Base-by-base conservation (phyloP, 352 stramenopile species). In the Phytophthora agathidicida region DNA sequence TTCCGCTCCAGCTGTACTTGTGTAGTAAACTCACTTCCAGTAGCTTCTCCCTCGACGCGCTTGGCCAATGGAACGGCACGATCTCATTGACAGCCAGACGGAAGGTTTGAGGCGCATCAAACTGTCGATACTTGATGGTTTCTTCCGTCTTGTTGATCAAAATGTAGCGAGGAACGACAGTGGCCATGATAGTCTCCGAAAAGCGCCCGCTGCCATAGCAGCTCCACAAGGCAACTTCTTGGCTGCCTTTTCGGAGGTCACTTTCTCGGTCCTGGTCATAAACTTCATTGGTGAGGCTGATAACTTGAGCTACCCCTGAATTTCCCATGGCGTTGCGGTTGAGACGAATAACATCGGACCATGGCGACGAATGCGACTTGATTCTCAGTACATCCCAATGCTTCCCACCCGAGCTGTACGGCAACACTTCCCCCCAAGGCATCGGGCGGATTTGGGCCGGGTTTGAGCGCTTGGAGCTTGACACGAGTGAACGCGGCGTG, bases 311-410 rank as follows among this genome's bases (percentile, higher is more conserved):
- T 14, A 96, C 85, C 2, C 87, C 87, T 8, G 87, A 91, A 47
- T 96, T 96, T 33, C 87, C 87, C 83, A 96, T 93, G 3, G 87
- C 87, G 41, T 96, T 96, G 19, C 86, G 80, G 52, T 94, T 93
- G 19, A 96, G 60, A 6, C 85, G 83, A 65, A 96, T 89, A 1
- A 91, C 72, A 24, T 94, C 87, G 2, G 87, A 96, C 87, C 87
- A 96, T 10, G 78, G 74, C 3, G 85, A 94, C 10, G 71, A 78
- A 17, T 80, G 72, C 14, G 85, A 89, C 30, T 88, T 90, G 27
- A 96, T 76, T 16, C 87, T 71, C 39, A 96, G 59, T 11, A 94
- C 80, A 54, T 96, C 87, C 85, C 85, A 93, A 45, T 91, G 88
- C 24, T 88, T 89, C 3, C 83, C 84, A 16, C 82, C 83, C 10